Evolutionary conservation across 2,329 filamentous ascomycete genomes (phyloP).

Genomic region (Cordyceps javanica): DNA sequence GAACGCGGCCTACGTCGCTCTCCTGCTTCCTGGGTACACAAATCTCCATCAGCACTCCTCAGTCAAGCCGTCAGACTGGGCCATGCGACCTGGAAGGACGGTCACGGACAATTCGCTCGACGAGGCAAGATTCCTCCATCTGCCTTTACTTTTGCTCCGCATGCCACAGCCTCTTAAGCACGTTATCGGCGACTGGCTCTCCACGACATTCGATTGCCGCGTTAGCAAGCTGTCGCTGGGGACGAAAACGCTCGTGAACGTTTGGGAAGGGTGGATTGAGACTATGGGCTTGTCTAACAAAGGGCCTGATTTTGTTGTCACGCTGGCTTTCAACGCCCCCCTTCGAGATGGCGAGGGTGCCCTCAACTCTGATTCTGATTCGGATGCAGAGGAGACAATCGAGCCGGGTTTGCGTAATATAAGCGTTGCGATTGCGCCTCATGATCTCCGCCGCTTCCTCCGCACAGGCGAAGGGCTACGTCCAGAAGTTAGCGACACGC

Average conservation of each 20-base stretch:
- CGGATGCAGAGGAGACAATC: slow-evolving; percentile 13
- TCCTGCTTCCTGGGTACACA: slow-evolving; percentile 40
- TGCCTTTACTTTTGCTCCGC: slow-evolving; percentile 48
- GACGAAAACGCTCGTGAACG: slow-evolving; percentile 41
- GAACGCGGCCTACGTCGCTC: slow-evolving; percentile 42
- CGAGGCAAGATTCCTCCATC: slow-evolving; percentile 28
- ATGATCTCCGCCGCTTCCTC: slow-evolving; percentile 42
- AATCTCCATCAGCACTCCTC: background rate
- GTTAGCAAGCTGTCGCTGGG: slow-evolving; percentile 44
- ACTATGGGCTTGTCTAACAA: slow-evolving; percentile 29
- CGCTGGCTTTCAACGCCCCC: slow-evolving; percentile 44
- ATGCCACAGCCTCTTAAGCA: slow-evolving; percentile 49
- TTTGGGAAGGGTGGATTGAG: slow-evolving; percentile 47
- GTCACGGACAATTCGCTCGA: background rate
- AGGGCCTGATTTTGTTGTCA: slow-evolving; percentile 42
- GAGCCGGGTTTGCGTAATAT: slow-evolving; percentile 34
- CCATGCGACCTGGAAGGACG: slow-evolving; percentile 17
- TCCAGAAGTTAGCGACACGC: slow-evolving; percentile 6
- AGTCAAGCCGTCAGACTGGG: slow-evolving; percentile 16
- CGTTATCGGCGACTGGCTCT: slow-evolving; percentile 45
- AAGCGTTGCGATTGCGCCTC: slow-evolving; percentile 45
- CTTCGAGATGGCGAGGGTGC: slow-evolving; percentile 16
- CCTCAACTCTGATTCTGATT: slow-evolving; percentile 14
- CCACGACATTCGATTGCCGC: slow-evolving; percentile 50
- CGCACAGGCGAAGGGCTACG: slow-evolving; percentile 30